Evolutionary conservation across 2,329 filamentous ascomycete species (phyloP).

Genomic region (Aureobasidium mangrovei): DNA sequence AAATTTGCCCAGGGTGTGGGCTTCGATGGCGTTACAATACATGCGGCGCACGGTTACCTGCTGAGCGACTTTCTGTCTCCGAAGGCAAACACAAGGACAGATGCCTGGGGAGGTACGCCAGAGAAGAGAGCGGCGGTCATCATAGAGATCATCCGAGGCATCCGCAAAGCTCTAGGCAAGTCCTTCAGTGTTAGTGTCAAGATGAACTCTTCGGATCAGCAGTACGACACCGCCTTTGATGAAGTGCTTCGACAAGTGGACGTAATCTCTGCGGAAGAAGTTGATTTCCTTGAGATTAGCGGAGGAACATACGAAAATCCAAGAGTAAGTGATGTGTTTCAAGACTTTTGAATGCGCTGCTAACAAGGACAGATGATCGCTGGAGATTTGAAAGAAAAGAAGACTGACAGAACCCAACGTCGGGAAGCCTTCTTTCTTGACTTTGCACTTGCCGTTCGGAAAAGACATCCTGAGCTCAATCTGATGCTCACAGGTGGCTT

Average conservation of each 20-base stretch:
- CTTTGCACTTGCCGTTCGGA: slow-evolving; percentile 39
- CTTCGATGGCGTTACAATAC: slow-evolving; percentile 46
- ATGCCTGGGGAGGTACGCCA: slow-evolving; percentile 40
- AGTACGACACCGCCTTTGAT: slow-evolving; percentile 21
- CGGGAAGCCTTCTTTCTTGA: slow-evolving; percentile 63
- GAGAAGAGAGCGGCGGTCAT: slow-evolving; percentile 40
- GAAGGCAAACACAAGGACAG: slow-evolving; percentile 39
- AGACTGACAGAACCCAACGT: slow-evolving; percentile 32
- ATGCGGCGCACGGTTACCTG: slow-evolving; percentile 45
- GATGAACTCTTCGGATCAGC: slow-evolving; percentile 43
- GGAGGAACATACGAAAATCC: slow-evolving; percentile 40
- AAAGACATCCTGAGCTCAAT: slow-evolving; percentile 20
- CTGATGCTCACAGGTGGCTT: slow-evolving; percentile 53
- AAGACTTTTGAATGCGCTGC: neutral
- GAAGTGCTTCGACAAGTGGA: slow-evolving; percentile 52
- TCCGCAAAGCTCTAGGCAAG: slow-evolving; percentile 33
- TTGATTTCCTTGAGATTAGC: slow-evolving; percentile 62
- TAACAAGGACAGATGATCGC: slow-evolving; percentile 30
- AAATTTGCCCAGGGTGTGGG: slow-evolving; percentile 41
- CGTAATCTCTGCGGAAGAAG: slow-evolving; percentile 38
- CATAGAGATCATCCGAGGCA: slow-evolving; percentile 36
- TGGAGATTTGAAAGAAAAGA: slow-evolving; percentile 18
- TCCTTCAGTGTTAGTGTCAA: slow-evolving; percentile 42
- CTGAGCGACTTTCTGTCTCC: slow-evolving; percentile 35
- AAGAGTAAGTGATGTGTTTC: slow-evolving; percentile 12